phyloP scores from a whole-genome alignment of 2,329 filamentous ascomycete genomes.

The Aspergillus brunneoviolaceus region DNA sequence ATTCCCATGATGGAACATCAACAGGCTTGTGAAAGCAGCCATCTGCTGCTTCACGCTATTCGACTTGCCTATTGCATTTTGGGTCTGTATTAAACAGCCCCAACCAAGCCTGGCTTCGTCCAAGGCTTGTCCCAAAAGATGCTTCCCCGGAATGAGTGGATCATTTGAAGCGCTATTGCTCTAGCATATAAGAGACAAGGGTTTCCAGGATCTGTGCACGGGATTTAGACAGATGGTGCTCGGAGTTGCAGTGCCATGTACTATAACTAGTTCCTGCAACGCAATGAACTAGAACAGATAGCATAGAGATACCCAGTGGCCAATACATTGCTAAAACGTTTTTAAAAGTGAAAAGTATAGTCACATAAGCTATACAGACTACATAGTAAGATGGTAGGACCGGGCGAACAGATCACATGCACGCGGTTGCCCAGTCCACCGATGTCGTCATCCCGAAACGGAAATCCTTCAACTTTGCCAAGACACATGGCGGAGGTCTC shows the following conservation, averaged over 20 bases:
- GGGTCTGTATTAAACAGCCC: neutral
- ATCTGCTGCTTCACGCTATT: neutral
- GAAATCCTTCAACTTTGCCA: constrained; percentile 37
- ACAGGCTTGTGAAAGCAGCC: neutral
- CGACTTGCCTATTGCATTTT: neutral
- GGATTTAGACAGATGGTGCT: neutral
- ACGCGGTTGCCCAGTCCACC: constrained; percentile 36
- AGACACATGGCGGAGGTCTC: constrained; percentile 21
- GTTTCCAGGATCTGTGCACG: neutral
- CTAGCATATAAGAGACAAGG: neutral
- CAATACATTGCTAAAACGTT: neutral
- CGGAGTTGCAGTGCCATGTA: neutral
- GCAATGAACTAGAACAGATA: neutral
- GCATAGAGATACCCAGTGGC: neutral
- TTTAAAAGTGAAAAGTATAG: neutral
- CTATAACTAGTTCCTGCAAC: neutral
- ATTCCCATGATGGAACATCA: neutral
- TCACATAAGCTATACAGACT: neutral
- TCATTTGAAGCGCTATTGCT: neutral
- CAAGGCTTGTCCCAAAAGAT: neutral
- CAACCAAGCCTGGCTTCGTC: neutral
- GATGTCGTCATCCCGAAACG: constrained; percentile 24
- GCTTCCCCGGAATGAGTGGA: neutral
- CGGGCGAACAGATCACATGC: constrained; percentile 8
- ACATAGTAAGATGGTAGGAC: too few species aligned